Base-by-base conservation (phyloP, 305 asterid genomes). In the Fraxinus baroniana region DNA sequence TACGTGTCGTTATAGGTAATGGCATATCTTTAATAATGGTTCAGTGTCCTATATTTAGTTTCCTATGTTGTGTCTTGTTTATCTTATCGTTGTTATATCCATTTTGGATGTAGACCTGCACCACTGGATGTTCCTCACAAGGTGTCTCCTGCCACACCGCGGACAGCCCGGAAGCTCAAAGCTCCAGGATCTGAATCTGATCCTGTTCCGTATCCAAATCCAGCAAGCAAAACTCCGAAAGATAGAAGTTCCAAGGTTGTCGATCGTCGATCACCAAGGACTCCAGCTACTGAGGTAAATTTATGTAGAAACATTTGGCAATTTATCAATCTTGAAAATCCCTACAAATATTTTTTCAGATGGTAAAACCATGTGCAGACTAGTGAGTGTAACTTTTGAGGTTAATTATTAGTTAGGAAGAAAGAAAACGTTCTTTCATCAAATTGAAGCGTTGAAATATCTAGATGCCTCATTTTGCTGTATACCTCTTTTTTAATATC, bases 241-340 rank as follows among this genome's bases (percentile, higher is more conserved):
- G 90, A 88, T 35, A 89, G 89, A 87, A 90, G 94, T 86, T 92
- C 97, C 1, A 92, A 89, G 83, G 90, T 91, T 81, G 90, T 87
- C 77, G 91, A 89, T 80, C 94, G 90, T n/a, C 89, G 90, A 1
- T 93, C 98, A 60, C 97, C 97, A 18, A 82, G 90, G 87, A 90
- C 93, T 81, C 95, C 95, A 52, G 92, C 90, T 66, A 66, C 78
- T 81, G 94, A 92, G 98, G 98, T 95, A 89, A 41, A 36, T 13
- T 24, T 76, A 3, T 70, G 26, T 17, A 28, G 37, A 33, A 73
- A 71, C n/a, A 36, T 75, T 66, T 49, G 62, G 3, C 55, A 2
- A 36, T 20, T 39, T 35, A 49, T 64, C 20, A 36, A 26, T 24
- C 33, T 49, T 6, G 52, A 10, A 28, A 73, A 62, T 9, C 71